Base-by-base conservation (phyloP, 257 asterid species). In the Salvia rosmarinus region DNA sequence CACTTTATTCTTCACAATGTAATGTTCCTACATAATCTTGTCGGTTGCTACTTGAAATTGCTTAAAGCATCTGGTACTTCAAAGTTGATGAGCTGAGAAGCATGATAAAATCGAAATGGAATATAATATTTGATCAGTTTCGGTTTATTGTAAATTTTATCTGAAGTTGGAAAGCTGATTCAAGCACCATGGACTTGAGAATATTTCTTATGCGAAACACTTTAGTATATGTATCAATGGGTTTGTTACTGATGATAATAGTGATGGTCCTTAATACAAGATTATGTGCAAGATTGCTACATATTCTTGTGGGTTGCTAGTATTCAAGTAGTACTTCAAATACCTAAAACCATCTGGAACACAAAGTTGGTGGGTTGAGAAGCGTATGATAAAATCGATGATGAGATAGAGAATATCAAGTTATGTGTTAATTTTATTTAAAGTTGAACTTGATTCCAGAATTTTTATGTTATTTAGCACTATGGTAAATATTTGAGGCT, bases 91-190 rank as follows among this genome's bases (percentile, higher is more conserved):
- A 14, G 47, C 25, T 54, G 21, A 32, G 55, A 39, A 66, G 49
- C 72, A 54, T 21, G 35, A 37, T n/a, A 71, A n/a, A n/a, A n/a
- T n/a, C n/a, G n/a, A 43, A 58, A 30, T 57, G 57, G 34, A 16
- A 13, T 19, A 16, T 43, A 43, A 16, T 49, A 14, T 30, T 70
- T 25, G 30, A 47, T 3, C 23, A 30, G 57, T 55, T 54, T 58
- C 10, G 5, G 16, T 46, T 14, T 42, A 10, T 6, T 70, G 67
- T 70, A 42, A 39, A 42, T 56, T 55, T 42, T 23, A 19, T 30
- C 2, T 54, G 7, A 28, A 7, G 12, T 40, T 28, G 57, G 20
- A 21, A 25, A 25, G 6, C 3, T 43, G 40, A 25, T 17, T 70
- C 47, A 35, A 16, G 35, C 12, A 17, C 47, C 47, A 42, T 10